Evolutionary conservation across 1,139 yeast genomes (phyloP).

Genomic region (Pichia sp.): DNA sequence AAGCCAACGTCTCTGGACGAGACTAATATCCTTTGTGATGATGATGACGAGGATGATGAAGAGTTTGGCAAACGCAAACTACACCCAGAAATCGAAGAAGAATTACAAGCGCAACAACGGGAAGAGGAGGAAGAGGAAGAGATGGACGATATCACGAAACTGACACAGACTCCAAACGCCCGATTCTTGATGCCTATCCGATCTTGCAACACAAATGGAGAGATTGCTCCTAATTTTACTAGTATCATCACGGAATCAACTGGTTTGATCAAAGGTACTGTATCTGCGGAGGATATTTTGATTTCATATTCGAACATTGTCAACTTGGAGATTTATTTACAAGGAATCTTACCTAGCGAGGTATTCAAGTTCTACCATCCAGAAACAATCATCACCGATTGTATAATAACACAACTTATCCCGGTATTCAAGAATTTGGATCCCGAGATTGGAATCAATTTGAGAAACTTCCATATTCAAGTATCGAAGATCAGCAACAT

Average conservation of each 20-base stretch:
- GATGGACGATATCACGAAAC: slow-evolving; percentile 4
- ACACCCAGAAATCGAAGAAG: too few relatives aligned
- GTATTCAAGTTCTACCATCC: slow-evolving; percentile 20
- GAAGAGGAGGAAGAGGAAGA: slow-evolving; percentile 6
- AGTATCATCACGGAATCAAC: slow-evolving; percentile 41
- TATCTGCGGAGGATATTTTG: slow-evolving; percentile 59
- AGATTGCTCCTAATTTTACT: slow-evolving; percentile 28
- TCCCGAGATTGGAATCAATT: slow-evolving; percentile 66
- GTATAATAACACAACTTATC: slow-evolving; percentile 41
- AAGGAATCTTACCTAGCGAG: slow-evolving; percentile 16
- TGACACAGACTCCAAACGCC: slow-evolving; percentile 15
- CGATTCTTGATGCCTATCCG: slow-evolving; percentile 48
- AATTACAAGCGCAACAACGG: neutral
- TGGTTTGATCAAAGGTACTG: slow-evolving; percentile 61
- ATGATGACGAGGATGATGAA: slow-evolving; percentile 5
- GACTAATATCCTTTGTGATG: slow-evolving; percentile 14
- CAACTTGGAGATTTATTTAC: slow-evolving; percentile 33
- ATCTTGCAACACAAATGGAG: slow-evolving; percentile 35
- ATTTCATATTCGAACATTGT: slow-evolving; percentile 38
- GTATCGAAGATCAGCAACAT: slow-evolving; percentile 66
- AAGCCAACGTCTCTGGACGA: slow-evolving; percentile 15
- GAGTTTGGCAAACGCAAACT: too few relatives aligned
- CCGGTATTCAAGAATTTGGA: slow-evolving; percentile 58
- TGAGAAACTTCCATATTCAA: slow-evolving; percentile 77
- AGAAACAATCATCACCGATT: slow-evolving; percentile 42